Evolutionary conservation across 805 yeast genomes (phyloP), one percentile per base, ranked within the genome.

Genomic region (Teunomyces barrocoloradensis): DNA sequence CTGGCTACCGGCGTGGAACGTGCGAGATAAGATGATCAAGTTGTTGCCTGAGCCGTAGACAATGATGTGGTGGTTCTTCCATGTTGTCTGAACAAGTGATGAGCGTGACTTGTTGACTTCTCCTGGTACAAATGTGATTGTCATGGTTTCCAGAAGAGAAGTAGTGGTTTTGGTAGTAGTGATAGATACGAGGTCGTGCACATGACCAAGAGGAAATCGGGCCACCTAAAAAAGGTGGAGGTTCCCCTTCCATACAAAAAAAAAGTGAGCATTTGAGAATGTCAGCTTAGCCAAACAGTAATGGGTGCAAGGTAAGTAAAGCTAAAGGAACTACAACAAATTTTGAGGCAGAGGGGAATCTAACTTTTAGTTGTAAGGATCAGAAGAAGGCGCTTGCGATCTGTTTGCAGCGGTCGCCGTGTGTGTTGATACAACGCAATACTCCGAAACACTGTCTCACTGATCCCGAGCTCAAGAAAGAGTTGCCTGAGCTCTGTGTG

Each of bases 341-440:
- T n/a, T 29, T 11, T 10, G 33, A n/a, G 10, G 17, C 17, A n/a
- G 7, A 12, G 33, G 4, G 25, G 10, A 5, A 53, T 57, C 64
- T 7, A 21, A 15, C 15, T 4, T 36, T 0, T 50, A 90, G 96
- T 75, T 92, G 99, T 66, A 85, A 87, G 60, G 99, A 92, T 66
- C 95, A 92, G 63, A 81, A 91, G 60, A 89, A 81, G 57, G 96
- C 96, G n/a, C 88, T 94, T 48, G 98, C 98, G 7, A 84, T 92
- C 17, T 92, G 99, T 64, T 77, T 92, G 42, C 99, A 92, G 65
- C 80, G 97, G 60, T 90, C 97, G 4, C 98, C 98, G 12, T 92
- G 99, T 66, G 99, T 92, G 43, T 76, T 92, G 71, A 78, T 92
- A 18, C 88, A 94, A 52, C 77, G 99, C 54, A 78, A 94, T 66